Evolutionary conservation across 306 rosid species (phyloP).

Genomic region (Comarum palustre): DNA sequence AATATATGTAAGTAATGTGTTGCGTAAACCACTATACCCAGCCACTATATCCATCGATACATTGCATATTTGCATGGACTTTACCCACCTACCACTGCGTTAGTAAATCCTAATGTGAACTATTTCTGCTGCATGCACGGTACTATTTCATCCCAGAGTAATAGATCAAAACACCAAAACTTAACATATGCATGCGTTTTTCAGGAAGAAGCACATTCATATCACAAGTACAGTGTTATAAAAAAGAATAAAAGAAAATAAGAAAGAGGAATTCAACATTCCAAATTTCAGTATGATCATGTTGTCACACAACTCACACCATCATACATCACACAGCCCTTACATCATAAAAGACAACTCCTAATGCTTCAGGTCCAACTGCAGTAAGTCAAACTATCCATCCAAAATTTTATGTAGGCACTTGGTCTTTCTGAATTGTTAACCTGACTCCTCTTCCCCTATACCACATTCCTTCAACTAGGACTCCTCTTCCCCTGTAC

Average conservation of each 20-base stretch:
- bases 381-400: slow-evolving; percentile 8
- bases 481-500: too few relatives aligned
- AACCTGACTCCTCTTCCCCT: not conserved
- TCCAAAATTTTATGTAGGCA: not conserved
- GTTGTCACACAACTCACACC: not conserved
- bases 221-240: not conserved
- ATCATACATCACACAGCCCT: not conserved
- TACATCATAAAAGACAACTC: not conserved
- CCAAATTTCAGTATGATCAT: not conserved
- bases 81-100: not conserved
- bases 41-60: not conserved
- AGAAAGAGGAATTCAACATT: not conserved
- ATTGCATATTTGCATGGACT: not conserved
- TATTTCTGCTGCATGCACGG: too few relatives aligned
- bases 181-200: not conserved
- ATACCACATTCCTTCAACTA: not conserved
- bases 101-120: not conserved
- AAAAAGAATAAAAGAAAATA: not conserved
- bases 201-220: not conserved
- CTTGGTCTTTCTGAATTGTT: slow-evolving; percentile 1
- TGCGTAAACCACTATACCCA: not conserved
- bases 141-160: not conserved
- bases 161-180: not conserved
- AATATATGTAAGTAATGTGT: not conserved
- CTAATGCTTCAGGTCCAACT: not conserved